Evolutionary conservation across 192 early-diverging fungal genomes (phyloP), one percentile per base, ranked within the genome.

Genomic region (Coemansia sp.): DNA sequence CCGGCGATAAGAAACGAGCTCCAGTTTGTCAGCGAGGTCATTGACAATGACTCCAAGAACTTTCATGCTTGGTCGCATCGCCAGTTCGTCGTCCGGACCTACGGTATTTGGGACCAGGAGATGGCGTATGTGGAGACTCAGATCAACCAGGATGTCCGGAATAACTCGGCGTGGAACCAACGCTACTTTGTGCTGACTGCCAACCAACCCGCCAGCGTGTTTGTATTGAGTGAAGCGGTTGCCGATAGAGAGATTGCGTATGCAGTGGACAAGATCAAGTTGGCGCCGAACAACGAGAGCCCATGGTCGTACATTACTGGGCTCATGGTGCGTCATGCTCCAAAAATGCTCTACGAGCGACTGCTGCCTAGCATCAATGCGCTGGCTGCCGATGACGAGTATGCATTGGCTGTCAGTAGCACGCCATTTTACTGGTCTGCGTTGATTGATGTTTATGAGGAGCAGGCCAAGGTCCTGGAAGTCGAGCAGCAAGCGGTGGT

Each of bases 141-240:
- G 63, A 60, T 99, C 27, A 75, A 82, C 18, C 63, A 86, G 42
- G 98, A 98, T 71, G 82, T 97, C 11, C 81, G 96, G 41, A 98
- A 99, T 80, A 98, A 99, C 70, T 98, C 95, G 34, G 96, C 95
- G 0, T 98, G 96, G 98, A 99, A 97, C 74, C 93, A 99, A 60
- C 86, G 98, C 18, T 96, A 83, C 70, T 99, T 90, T 88, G 82
- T 85, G 3, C 56, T 87, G 2, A 86, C 83, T 61, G 33, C 29
- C 9, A 73, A 77, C 18, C 83, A 83, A 14, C 52, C 64, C 8
- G 22, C 88, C 8, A 61, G 73, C 17, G 44, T 41, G 15, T 53
- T 53, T 53, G 52, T 53, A 32, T 84, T 83, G 65, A 56, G 24
- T 5, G 72, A 77, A 10, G 83, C 83, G n/a, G 56, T 68, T 5